phyloP scores from a whole-genome alignment of 2,329 filamentous ascomycete species.

The Coniochaeta prunicola region DNA sequence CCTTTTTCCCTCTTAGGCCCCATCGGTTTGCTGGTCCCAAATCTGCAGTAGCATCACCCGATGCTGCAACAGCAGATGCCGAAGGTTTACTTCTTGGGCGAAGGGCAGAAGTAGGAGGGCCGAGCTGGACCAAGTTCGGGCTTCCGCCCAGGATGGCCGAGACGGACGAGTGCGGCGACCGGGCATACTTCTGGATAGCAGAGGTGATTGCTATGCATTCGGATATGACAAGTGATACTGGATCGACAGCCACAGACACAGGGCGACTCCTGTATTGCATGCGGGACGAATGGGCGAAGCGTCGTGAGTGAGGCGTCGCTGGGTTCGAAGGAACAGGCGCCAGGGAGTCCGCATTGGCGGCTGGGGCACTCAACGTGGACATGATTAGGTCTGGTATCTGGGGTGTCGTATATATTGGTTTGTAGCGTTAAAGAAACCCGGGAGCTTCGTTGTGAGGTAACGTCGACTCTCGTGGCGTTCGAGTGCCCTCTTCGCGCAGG shows the following conservation, averaged over 20 bases:
- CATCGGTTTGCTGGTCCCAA: constrained; percentile 70
- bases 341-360: constrained; percentile 15
- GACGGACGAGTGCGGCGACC: constrained; percentile 93
- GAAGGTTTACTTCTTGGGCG: constrained; percentile 33
- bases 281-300: constrained; percentile 25
- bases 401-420: background rate
- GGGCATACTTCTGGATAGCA: constrained; percentile 94
- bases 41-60: constrained; percentile 40
- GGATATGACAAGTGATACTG: constrained; percentile 88
- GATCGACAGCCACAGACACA: constrained; percentile 78
- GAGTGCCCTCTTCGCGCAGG: background rate
- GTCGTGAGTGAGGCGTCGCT: constrained; percentile 17
- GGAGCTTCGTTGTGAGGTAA: background rate
- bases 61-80: constrained; percentile 21
- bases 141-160: constrained; percentile 86
- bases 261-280: constrained; percentile 55
- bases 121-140: constrained; percentile 49
- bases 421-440: too few species aligned
- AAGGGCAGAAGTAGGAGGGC: constrained; percentile 34
- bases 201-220: constrained; percentile 99
- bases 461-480: background rate
- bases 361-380: constrained; percentile 9
- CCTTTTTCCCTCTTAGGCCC: constrained; percentile 90
- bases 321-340: constrained; percentile 14
- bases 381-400: constrained; percentile 2